Percentiles rank a stretch among this genome's conserved stretches.
Conservation (phyloP, 306 rosid genomes). For the Gynostemma pentaphyllum region DNA sequence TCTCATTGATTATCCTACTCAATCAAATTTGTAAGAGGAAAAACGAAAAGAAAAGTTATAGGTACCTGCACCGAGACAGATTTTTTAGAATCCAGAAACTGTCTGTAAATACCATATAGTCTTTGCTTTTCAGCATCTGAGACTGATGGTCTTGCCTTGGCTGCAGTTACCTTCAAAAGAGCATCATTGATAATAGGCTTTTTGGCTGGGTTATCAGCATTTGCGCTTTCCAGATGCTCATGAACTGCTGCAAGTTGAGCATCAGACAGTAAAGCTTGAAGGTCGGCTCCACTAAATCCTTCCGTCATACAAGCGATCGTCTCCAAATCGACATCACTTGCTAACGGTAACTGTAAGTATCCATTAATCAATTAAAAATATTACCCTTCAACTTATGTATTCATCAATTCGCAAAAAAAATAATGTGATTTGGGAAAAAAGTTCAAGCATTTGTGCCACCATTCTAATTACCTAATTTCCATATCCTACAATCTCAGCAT, state of each 20-base stretch:
- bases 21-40: background rate
- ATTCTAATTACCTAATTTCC: background rate
- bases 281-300: conserved; percentile 97
- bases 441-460: background rate
- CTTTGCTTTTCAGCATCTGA: conserved; percentile 74
- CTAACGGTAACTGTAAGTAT: conserved; percentile 54
- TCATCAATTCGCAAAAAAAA: background rate
- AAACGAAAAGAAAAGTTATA: background rate
- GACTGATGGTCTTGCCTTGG: conserved; percentile 70
- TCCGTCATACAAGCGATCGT: conserved; percentile 66
- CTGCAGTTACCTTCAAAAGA: conserved; percentile 52
- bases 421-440: background rate
- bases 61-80: conserved; percentile 73
- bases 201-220: conserved; percentile 24
- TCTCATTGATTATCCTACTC: too few species aligned
- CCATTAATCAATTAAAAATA: background rate
- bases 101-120: conserved; percentile 55
- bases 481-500: background rate
- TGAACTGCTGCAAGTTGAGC: conserved; percentile 97
- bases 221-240: conserved; percentile 43
- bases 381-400: background rate
- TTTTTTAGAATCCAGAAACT: conserved; percentile 73
- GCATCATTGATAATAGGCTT: conserved; percentile 58
- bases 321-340: conserved; percentile 57
- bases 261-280: conserved; percentile 92